Evolutionary conservation across 805 yeast genomes (phyloP).

Genomic region (Lachancea meyersii): DNA sequence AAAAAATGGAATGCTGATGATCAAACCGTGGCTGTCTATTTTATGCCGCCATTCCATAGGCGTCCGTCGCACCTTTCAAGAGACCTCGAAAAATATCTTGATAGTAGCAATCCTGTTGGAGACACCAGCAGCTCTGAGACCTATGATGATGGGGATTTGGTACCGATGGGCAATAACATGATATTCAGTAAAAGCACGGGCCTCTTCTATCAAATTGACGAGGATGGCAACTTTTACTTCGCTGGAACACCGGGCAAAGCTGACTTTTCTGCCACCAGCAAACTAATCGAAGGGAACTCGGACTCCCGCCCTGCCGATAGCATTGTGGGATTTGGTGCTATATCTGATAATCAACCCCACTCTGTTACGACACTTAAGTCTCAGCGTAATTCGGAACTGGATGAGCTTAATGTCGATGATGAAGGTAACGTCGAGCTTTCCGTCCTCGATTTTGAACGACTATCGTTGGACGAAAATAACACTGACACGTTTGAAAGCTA

Average conservation of each 20-base stretch:
- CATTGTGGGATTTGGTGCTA: background rate
- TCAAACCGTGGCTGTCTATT: background rate
- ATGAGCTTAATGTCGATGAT: conserved; percentile 18
- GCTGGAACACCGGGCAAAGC: conserved; percentile 12
- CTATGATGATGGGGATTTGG: conserved; percentile 13
- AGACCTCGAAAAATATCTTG: conserved; percentile 6
- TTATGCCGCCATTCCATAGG: background rate
- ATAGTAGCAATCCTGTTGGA: background rate
- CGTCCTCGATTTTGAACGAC: conserved; percentile 7
- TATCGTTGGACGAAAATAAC: conserved; percentile 8
- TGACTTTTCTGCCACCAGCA: too few relatives aligned
- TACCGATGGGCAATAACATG: conserved; percentile 16
- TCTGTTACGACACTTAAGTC: background rate
- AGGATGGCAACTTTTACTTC: conserved; percentile 24
- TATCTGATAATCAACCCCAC: background rate
- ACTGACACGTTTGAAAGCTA: conserved; percentile 18
- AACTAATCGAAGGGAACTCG: background rate
- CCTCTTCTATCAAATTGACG: conserved; percentile 20
- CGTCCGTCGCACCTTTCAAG: background rate
- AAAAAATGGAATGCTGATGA: conserved; percentile 7
- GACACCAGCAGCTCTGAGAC: conserved; percentile 3
- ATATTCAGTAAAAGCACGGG: conserved; percentile 20
- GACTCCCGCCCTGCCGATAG: background rate
- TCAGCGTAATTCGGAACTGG: conserved; percentile 14
- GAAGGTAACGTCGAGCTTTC: conserved; percentile 17